Evolutionary conservation across 306 rosid species (phyloP).

Genomic region (Alnus rubra): DNA sequence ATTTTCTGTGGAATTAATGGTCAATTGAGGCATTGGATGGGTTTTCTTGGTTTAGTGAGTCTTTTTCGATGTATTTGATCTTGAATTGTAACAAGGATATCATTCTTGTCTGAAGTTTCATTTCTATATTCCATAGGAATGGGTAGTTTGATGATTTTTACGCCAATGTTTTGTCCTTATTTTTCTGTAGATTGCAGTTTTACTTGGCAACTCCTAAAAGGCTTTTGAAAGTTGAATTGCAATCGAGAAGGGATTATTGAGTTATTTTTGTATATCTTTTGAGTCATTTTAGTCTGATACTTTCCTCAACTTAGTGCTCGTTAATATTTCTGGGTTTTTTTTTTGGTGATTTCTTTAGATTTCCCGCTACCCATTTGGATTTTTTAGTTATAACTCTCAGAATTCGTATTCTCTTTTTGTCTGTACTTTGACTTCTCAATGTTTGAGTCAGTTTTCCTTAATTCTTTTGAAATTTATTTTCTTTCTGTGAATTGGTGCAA

Average conservation of each 20-base stretch:
- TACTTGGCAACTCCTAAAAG: not conserved
- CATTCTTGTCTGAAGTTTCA: not conserved
- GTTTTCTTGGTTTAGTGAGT: slow-evolving; percentile 2
- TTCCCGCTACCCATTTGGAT: no score
- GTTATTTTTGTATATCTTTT: not conserved
- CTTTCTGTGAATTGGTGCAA: not conserved
- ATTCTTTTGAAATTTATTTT: not conserved
- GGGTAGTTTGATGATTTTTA: no score
- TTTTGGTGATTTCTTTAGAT: no score
- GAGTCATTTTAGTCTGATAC: no score
- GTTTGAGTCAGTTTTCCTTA: not conserved
- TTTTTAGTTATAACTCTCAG: no score
- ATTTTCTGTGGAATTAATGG: not conserved
- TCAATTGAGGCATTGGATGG: not conserved
- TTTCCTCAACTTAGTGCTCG: no score
- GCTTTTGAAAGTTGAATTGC: not conserved
- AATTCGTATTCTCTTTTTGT: no score
- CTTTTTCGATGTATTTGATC: not conserved
- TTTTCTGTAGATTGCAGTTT: not conserved
- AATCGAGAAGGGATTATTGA: not conserved
- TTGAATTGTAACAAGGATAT: not conserved
- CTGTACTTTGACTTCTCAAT: not conserved
- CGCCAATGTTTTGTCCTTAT: not conserved
- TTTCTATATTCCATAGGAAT: not conserved
- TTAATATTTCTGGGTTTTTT: no score